These are phyloP conservation scores for Fusarium equiseti DNA, from an alignment of 2,329 filamentous ascomycete genomes.

Conservation along the genomic window DNA sequence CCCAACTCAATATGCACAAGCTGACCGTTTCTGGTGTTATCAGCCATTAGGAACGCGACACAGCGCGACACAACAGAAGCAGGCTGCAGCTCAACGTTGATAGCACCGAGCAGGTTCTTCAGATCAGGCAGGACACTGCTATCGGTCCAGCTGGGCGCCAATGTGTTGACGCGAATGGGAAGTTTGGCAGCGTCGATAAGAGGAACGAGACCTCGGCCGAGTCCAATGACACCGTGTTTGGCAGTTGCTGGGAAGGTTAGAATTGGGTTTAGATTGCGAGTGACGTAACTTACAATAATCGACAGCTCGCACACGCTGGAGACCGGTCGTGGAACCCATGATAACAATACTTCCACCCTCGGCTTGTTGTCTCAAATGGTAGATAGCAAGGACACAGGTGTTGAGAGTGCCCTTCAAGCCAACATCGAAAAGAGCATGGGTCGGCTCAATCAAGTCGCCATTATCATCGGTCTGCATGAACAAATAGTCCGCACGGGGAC, in stretches of 20 bases:
- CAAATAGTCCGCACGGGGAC: constrained; percentile 60
- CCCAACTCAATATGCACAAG: constrained; percentile 64
- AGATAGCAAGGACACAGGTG: constrained; percentile 61
- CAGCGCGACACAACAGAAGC: constrained; percentile 61
- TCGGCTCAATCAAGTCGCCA: constrained; percentile 62
- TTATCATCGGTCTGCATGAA: constrained; percentile 60
- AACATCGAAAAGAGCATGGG: constrained; percentile 59
- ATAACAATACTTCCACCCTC: constrained; percentile 66
- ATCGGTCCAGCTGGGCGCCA: constrained; percentile 67
- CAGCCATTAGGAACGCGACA: constrained; percentile 63
- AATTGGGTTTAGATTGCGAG: neutral
- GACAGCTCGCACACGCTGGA: constrained; percentile 62
- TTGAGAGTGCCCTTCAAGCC: constrained; percentile 63
- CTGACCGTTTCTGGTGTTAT: constrained; percentile 61
- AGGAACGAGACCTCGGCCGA: constrained; percentile 60
- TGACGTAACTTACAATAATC: constrained; percentile 60
- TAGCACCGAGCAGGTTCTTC: constrained; percentile 52
- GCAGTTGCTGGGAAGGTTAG: constrained; percentile 54
- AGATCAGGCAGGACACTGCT: constrained; percentile 60
- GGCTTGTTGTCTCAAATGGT: constrained; percentile 62
- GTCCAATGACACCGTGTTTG: constrained; percentile 68
- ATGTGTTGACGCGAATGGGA: constrained; percentile 66
- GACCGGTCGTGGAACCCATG: constrained; percentile 62
- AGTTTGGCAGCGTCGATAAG: constrained; percentile 53
- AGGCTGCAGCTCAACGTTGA: constrained; percentile 58